A percentile compares a stretch with the other conserved stretches of the same genome.
phyloP scores from a whole-genome alignment of 805 yeast species.

The Kurtzmaniella fragi region DNA sequence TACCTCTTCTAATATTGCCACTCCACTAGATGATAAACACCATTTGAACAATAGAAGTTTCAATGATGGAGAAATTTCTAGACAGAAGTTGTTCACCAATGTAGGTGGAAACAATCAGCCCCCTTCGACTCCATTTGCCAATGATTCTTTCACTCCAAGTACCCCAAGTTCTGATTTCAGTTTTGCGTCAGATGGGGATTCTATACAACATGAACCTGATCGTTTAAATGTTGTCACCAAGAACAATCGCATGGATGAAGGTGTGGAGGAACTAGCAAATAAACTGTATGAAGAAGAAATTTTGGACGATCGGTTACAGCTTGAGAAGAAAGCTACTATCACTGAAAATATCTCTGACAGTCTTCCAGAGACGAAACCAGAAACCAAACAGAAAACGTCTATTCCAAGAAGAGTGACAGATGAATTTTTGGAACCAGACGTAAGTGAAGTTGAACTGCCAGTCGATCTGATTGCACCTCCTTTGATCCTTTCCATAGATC shows the following conservation, averaged over 20 bases:
- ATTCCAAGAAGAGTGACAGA: background rate
- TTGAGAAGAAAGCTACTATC: too few species aligned
- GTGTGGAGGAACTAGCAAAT: too few species aligned
- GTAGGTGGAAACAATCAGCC: constrained; percentile 9
- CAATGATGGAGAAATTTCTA: background rate
- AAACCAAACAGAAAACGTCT: too few species aligned
- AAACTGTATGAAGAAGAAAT: too few species aligned
- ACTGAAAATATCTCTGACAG: too few species aligned
- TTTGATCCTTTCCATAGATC: constrained; percentile 21
- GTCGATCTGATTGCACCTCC: constrained; percentile 8
- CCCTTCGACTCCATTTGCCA: constrained; percentile 24
- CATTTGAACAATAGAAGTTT: background rate
- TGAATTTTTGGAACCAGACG: background rate
- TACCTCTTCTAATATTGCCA: too few species aligned
- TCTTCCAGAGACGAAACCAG: too few species aligned
- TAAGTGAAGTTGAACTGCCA: background rate
- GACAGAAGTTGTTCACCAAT: background rate
- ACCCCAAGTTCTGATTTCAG: constrained; percentile 34
- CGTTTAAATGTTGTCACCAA: constrained; percentile 16
- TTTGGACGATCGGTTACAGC: too few species aligned
- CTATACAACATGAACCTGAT: constrained; percentile 34
- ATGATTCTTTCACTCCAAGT: constrained; percentile 15
- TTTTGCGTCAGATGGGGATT: constrained; percentile 34
- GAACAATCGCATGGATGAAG: too few species aligned
- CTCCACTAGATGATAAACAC: background rate